Evolutionary conservation across 2,329 filamentous ascomycete species (phyloP), one percentile per base, ranked within the genome.

Genomic region (Fonsecaea monophora): DNA sequence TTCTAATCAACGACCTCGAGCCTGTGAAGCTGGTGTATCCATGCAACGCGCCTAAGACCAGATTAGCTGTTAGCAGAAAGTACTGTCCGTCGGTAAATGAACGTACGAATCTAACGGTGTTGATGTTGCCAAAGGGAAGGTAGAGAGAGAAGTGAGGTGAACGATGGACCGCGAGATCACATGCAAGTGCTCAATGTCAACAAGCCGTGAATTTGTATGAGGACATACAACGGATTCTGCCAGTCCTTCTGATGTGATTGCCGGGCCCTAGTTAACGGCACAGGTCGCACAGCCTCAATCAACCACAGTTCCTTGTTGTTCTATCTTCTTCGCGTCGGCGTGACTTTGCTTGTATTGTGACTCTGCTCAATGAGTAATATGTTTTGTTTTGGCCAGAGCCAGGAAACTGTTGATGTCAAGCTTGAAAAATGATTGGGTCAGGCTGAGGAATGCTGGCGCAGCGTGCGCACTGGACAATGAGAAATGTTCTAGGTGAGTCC

Each of bases 391-490:
- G 38, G 12, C 59, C 35, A 53, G 21, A 30, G 15, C 58, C 48
- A 25, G 40, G 34, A 30, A 56, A 63, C 65, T 65, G 53, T 54
- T 63, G 30, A 60, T 35, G 18, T 53, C 54, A 42, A 21, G 18
- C 9, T 58, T 65, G 61, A 34, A 30, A 64, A 68, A 67, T 70
- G 65, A 66, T 66, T 66, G 65, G 62, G 32, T 56, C 50, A 54
- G 25, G 25, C 32, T 65, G 60, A 68, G 63, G 64, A 70, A 70
- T 70, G 68, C 61, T 67, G 62, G 57, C 65, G 66, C 65, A 64
- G 38, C 62, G 68, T 37, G 56, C 65, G 63, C 63, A 64, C 53
- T 66, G 68, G 56, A 53, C 63, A 64, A 60, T 38, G 55, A 55
- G 59, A 35, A 54, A 68, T 65, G 63, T 67, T 64, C 64, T 60